Evolutionary conservation across 805 yeast species (phyloP).

Genomic region (Citeromyces nyonsensis): DNA sequence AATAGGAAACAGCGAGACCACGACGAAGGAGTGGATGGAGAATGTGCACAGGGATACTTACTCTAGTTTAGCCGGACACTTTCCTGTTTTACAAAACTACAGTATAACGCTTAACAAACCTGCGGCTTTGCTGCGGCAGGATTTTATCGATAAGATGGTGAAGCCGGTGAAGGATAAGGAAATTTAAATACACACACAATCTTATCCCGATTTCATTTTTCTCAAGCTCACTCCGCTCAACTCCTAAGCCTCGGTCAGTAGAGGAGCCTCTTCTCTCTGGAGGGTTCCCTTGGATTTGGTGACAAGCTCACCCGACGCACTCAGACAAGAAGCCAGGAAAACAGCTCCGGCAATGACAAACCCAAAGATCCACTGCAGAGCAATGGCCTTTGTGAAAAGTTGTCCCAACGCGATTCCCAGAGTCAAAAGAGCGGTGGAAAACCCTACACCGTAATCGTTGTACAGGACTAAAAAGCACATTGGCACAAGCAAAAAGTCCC

Average conservation of each 20-base stretch:
- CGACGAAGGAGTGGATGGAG: conserved; percentile 51
- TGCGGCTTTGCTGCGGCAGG: conserved; percentile 12
- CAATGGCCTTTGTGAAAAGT: conserved; percentile 49
- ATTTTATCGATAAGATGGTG: conserved; percentile 23
- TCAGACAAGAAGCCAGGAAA: conserved; percentile 31
- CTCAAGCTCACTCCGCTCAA: too few relatives aligned
- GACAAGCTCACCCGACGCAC: conserved; percentile 20
- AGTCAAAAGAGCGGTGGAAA: conserved; percentile 37
- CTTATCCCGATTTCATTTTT: too few relatives aligned
- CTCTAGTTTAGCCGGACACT: conserved; percentile 46
- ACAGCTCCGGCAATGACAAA: conserved; percentile 45
- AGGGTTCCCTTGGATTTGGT: conserved; percentile 2
- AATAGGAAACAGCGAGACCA: conserved; percentile 60
- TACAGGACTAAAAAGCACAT: conserved; percentile 35
- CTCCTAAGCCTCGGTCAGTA: conserved; percentile 8
- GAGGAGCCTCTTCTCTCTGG: conserved; percentile 16
- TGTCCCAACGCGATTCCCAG: conserved; percentile 63
- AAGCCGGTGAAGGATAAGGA: conserved; percentile 2
- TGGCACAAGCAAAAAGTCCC: conserved; percentile 66
- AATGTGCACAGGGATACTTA: conserved; percentile 57
- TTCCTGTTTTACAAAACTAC: conserved; percentile 33
- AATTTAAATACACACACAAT: too few relatives aligned
- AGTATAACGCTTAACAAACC: conserved; percentile 37
- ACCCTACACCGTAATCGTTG: conserved; percentile 60
- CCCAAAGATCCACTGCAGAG: conserved; percentile 81